A percentile compares a stretch with the other conserved stretches of the same genome.
Conservation (phyloP, 805 yeast genomes). For the Pichia californica region DNA sequence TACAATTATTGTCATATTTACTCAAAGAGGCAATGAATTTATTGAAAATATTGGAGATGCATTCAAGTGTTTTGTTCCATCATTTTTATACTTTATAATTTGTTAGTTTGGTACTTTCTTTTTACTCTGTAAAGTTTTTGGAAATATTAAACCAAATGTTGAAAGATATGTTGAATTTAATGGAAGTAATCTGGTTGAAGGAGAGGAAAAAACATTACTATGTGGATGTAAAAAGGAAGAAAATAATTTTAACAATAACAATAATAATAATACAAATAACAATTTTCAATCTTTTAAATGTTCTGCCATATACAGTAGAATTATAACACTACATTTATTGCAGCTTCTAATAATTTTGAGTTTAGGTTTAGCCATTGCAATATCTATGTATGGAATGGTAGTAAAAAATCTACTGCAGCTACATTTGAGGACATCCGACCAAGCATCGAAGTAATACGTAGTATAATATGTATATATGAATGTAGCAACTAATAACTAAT, state of each 20-base stretch:
- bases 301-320: constrained; percentile 34
- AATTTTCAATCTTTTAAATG: constrained; percentile 29
- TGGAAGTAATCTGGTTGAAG: constrained; percentile 4
- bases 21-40: constrained; percentile 42
- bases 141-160: constrained; percentile 6
- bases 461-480: too few relatives aligned
- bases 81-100: constrained; percentile 40
- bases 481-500: too few relatives aligned
- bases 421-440: too few relatives aligned
- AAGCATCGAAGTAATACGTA: too few relatives aligned
- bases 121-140: constrained; percentile 28
- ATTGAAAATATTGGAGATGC: constrained; percentile 43
- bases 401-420: constrained; percentile 50
- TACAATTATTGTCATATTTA: constrained; percentile 46
- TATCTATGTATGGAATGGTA: constrained; percentile 45
- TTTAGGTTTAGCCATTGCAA: constrained; percentile 48
- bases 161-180: constrained; percentile 10
- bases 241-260: constrained; percentile 14
- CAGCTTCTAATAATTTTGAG: constrained; percentile 54
- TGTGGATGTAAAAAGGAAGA: constrained; percentile 37
- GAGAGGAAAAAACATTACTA: constrained; percentile 11
- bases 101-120: constrained; percentile 42
- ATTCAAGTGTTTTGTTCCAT: constrained; percentile 44
- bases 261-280: not conserved
- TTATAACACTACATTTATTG: constrained; percentile 50